Base-by-base conservation (phyloP, 2,329 filamentous ascomycete species). In the Neonectria coccinea region DNA sequence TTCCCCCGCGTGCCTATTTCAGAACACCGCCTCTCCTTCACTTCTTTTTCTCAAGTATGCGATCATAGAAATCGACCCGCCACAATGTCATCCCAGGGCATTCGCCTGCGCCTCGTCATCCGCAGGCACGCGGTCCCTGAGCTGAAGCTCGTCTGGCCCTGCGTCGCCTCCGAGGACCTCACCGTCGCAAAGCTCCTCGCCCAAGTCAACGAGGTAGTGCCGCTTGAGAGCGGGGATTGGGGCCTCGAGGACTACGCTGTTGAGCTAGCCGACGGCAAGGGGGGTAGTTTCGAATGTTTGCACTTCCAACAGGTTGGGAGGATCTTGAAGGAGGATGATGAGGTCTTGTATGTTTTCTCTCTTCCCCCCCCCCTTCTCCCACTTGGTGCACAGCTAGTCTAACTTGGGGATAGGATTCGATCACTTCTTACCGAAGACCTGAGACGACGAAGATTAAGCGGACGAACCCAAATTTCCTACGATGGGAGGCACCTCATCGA, bases 161-260 rank as follows among this genome's bases (percentile, higher is more conserved):
- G 91, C 18, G 79, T 84, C 56, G 80, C 83, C 70, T 80, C 83
- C 57, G 81, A 83, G 14, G 85, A 89, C 50, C 85, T 89, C 57
- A 97, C 93, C 2, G 85, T 97, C 65, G 86, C 92, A 31, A 88
- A 91, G 70, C 86, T 97, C 2, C 83, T 97, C 41, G 88, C 92
- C 67, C 87, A 93, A 65, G 84, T 97, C 70, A 94, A 97, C 78
- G 88, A 92, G 47, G 85, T 92, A 16, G 82, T 97, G 2, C 94
- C 94, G 0, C 87, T 98, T 0, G 94, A 97, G 80, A 89, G 90
- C 61, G 85, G 85, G 44, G 84, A 93, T 64, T 97, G 93, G 93
- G 93, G 93, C 0, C 80, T 97, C 4, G 94, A 97, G 74, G 93
- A 97, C 76, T 98, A 98, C 78, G 87, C 87, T 9, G 92, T 97